Evolutionary conservation across 1,284 basidiomycete genomes (phyloP).

Genomic region (Leccinum subfulvum): DNA sequence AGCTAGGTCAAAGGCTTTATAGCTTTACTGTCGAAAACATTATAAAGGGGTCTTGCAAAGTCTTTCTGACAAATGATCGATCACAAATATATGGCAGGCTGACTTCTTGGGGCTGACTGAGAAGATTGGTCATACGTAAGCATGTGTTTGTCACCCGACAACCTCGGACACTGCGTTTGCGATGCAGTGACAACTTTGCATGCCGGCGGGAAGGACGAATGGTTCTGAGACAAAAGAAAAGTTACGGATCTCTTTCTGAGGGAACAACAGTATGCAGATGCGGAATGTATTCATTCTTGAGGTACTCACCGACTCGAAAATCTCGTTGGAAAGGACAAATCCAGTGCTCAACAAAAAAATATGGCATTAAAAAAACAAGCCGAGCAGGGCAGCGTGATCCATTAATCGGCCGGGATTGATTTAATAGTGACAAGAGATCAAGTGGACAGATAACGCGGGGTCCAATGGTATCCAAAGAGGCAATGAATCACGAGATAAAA

Average conservation of each 20-base stretch:
- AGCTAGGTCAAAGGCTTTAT: neutral
- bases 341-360: constrained; percentile 2
- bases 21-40: neutral
- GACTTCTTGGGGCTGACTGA: neutral
- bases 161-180: neutral
- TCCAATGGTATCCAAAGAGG: neutral
- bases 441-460: neutral
- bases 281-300: neutral
- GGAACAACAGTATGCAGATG: neutral
- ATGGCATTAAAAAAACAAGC: constrained; percentile 9
- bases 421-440: constrained; percentile 5
- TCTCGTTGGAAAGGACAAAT: neutral
- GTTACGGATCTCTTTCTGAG: neutral
- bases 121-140: constrained; percentile 6
- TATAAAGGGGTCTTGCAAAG: constrained; percentile 10
- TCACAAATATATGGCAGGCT: neutral
- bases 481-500: constrained; percentile 17
- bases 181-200: neutral
- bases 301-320: constrained; percentile 12
- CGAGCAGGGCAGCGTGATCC: neutral
- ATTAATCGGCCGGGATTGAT: neutral
- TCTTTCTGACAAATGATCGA: neutral
- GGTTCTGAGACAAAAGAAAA: neutral
- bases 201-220: neutral
- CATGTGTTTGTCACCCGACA: neutral